Conservation (phyloP, 2,329 filamentous ascomycete genomes). For the Pyrenochaeta sp. region DNA sequence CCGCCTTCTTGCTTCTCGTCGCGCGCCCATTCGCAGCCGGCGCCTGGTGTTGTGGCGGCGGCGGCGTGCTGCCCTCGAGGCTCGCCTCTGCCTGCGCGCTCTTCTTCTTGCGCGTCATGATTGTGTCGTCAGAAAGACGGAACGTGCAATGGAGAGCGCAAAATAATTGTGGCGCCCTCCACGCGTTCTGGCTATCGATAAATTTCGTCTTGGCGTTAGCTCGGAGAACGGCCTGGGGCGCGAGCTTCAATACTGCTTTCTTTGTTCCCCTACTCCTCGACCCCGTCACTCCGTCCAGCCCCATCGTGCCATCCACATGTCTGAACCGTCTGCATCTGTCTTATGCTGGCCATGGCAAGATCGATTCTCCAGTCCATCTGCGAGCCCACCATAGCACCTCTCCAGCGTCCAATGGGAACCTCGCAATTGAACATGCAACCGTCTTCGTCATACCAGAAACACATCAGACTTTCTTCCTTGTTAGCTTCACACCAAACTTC, state of each 20-base stretch:
- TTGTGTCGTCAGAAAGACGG: background rate
- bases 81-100: conserved; percentile 29
- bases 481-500: too few species aligned
- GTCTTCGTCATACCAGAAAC: too few species aligned
- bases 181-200: conserved; percentile 15
- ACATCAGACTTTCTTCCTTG: too few species aligned
- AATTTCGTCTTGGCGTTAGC: conserved; percentile 27
- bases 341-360: too few species aligned
- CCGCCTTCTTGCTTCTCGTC: too few species aligned
- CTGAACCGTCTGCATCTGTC: too few species aligned
- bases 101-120: conserved; percentile 49
- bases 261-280: background rate
- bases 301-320: too few species aligned
- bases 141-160: background rate
- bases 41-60: conserved; percentile 8
- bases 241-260: background rate
- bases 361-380: too few species aligned
- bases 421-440: too few species aligned
- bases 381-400: too few species aligned
- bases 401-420: too few species aligned
- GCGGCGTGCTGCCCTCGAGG: conserved; percentile 11
- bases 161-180: conserved; percentile 9
- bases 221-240: conserved; percentile 5
- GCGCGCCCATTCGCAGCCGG: too few species aligned
- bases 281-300: background rate